These are phyloP conservation scores for Parathielavia hyrcaniae DNA, from an alignment of 495 filamentous ascomycete genomes.

Conservation along the genomic window DNA sequence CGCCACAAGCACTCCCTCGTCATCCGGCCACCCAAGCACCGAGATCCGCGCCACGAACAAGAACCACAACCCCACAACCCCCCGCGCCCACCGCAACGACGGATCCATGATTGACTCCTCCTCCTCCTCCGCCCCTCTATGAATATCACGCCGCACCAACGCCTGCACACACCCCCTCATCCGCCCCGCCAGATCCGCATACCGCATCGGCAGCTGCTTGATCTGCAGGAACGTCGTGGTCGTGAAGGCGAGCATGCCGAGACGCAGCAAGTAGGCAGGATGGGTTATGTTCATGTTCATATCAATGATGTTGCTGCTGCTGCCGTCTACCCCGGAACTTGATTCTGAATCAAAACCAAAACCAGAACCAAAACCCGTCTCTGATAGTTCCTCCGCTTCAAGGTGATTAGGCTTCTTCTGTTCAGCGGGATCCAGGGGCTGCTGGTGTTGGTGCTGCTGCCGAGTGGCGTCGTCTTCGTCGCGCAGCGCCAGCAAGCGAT, in stretches of 20 bases:
- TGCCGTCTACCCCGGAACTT: no score
- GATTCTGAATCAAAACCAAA: no score
- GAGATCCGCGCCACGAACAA: slow-evolving; percentile 17
- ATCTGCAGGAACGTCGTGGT: slow-evolving; percentile 19
- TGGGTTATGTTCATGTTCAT: no score
- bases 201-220: slow-evolving; percentile 4
- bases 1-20: background rate
- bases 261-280: background rate
- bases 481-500: slow-evolving; percentile 18
- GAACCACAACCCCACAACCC: slow-evolving; percentile 17
- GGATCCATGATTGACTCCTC: background rate
- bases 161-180: background rate
- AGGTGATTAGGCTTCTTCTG: background rate
- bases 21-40: slow-evolving; percentile 1
- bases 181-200: slow-evolving; percentile 9
- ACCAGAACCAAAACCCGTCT: no score
- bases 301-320: no score
- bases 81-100: background rate
- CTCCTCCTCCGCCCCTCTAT: background rate
- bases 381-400: no score
- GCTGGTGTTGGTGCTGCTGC: no score
- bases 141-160: background rate
- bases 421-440: no score
- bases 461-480: background rate
- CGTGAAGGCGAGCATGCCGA: slow-evolving; percentile 24